Evolutionary conservation across 495 filamentous ascomycete genomes (phyloP), one percentile per base, ranked within the genome.

Genomic region (Pseudomonodictys pantanalensis): DNA sequence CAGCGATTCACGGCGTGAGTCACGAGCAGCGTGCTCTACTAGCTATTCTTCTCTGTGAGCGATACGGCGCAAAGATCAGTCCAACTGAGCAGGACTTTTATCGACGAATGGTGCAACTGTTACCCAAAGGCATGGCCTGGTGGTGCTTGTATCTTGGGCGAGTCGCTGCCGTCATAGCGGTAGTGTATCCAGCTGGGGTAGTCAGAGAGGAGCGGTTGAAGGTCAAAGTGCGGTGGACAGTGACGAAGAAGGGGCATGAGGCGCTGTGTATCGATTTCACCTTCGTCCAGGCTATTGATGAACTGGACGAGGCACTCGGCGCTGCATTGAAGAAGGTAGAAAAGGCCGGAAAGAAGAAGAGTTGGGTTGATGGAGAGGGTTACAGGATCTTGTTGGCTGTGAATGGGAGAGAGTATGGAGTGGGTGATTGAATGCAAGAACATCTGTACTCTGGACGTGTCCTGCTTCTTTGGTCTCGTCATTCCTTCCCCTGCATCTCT

Each of bases 11-110:
- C 47, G 89, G 91, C 0, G 73, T 95, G 9, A 83, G 81, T 1
- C 92, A 97, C 58, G 60, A 81, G 12, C 78, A 85, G 30, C 82
- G 92, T 2, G 84, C 86, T 0, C 73, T 90, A 1, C 72, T 96
- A 1, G 87, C 85, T 0, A 72, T 96, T 1, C 80, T 86, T 1
- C 79, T 92, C 11, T 91, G 85, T 51, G 87, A 86, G 43, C 79
- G 92, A 60, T 95, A 89, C 81, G 88, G 85, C 12, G 84, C 35
- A 5, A 77, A 81, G 54, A 72, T 95, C 1, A 77, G 78, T 9
- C 77, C 79, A 1, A 72, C 71, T 3, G 84, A 87, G 62, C 62
- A 72, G 22, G 67, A 68, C 2, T 72, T 85, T 9, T 75, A 78
- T 24, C 52, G 66, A 1, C 72, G 79, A 11, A 66, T 87, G 0